These are phyloP conservation scores for Coffea canephora DNA, from an alignment of 257 asterid genomes.

Conservation along the genomic window DNA sequence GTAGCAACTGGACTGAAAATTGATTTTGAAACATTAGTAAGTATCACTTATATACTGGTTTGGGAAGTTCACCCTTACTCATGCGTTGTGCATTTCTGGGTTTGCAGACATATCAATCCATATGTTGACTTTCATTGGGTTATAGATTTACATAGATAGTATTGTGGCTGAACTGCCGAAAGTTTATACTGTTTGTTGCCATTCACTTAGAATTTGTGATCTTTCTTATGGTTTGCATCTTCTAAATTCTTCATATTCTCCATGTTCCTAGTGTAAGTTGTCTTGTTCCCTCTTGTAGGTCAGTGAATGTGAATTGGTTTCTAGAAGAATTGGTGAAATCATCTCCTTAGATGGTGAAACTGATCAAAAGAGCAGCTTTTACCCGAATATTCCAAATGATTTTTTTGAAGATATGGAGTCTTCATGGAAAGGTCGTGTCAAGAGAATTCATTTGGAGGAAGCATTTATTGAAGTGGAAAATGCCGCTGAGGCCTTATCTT, in stretches of 20 bases:
- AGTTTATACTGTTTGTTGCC: neutral
- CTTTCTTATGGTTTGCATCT: neutral
- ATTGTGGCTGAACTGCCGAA: neutral
- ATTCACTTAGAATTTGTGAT: neutral
- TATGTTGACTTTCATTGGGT: neutral
- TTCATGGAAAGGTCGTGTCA: slow-evolving; percentile 97
- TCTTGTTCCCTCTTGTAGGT: slow-evolving; percentile 45
- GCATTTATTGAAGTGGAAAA: slow-evolving; percentile 74
- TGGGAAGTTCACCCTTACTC: neutral
- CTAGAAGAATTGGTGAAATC: slow-evolving; percentile 73
- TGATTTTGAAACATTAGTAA: slow-evolving; percentile 74
- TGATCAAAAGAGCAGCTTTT: slow-evolving; percentile 63
- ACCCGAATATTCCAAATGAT: slow-evolving; percentile 52
- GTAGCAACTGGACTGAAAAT: slow-evolving; percentile 86
- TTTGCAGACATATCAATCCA: neutral
- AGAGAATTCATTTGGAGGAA: slow-evolving; percentile 82
- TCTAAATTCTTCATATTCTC: neutral
- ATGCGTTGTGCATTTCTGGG: neutral
- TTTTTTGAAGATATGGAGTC: slow-evolving; percentile 88
- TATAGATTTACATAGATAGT: neutral
- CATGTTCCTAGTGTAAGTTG: neutral
- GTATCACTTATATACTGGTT: slow-evolving; percentile 20
- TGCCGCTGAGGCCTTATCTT: slow-evolving; percentile 69
- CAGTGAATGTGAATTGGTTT: slow-evolving; percentile 61
- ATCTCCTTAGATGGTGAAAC: slow-evolving; percentile 77